Base-by-base conservation (phyloP, 805 yeast genomes). In the Metschnikowia vanudenii region DNA sequence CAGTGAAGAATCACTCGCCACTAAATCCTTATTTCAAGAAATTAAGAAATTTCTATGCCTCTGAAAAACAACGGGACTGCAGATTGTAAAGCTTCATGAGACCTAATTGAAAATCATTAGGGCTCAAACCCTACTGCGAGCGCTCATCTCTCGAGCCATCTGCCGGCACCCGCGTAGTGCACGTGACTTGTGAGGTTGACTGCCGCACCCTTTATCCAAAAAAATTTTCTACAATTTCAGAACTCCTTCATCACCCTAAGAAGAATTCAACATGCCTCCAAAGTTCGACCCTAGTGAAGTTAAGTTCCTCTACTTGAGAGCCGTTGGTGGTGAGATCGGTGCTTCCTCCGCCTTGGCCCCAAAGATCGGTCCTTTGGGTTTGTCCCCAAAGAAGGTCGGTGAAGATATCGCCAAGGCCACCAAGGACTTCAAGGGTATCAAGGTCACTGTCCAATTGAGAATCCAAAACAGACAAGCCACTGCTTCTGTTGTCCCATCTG, bases 301-400 rank as follows among this genome's bases (percentile, higher is more conserved):
- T 75, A 91, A 91, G 80, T 88, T 80, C 88, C 81, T 94, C 80
- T 92, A 92, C 88, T 81, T 94, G 79, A 89, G 99, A 87, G 97
- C 99, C 79, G 95, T 90, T 66, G 99, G 99, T 88, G 99, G 99
- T 84, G 99, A 94, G 84, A 95, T 94, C 69, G 99, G 98, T 82
- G 96, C 97, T 70, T 90, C 98, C 58, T 88, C 99, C 62, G 97
- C 99, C 63, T 87, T 94, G 71, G 99, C 99, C 67, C 99, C 99
- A 75, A 94, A 94, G 92, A 94, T 94, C 73, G 99, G 99, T 88
- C 99, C 99, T 67, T 88, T 94, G 74, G 99, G 99, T 90, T 82
- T 94, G 68, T 90, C 97, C 57, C 97, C 99, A 82, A 94, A 92
- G 96, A 92, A 94, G 86, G 97, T 94, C 73, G 99, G 99, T 91